phyloP scores from a whole-genome alignment of 2,329 filamentous ascomycete species.

The Hymenoscyphus repandus region DNA sequence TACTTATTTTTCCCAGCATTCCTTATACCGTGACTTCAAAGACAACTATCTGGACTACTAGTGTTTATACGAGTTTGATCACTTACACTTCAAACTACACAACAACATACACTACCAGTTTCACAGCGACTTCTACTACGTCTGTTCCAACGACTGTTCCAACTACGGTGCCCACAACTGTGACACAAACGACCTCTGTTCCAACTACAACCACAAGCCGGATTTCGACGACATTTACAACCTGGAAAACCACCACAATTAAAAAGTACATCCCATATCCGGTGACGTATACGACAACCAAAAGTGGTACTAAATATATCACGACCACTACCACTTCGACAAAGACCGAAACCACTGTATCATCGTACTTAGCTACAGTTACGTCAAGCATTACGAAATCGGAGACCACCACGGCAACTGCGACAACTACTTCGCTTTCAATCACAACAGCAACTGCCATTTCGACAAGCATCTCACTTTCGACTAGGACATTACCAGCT shows the following conservation, averaged over 20 bases:
- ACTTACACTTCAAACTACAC: background rate
- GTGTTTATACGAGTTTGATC: background rate
- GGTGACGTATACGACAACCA: constrained; percentile 1
- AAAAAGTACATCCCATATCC: constrained; percentile 16
- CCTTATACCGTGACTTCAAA: background rate
- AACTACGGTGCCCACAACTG: background rate
- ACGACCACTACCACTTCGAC: constrained; percentile 2
- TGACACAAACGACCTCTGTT: background rate
- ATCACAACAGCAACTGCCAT: background rate
- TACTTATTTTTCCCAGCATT: background rate
- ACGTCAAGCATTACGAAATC: constrained; percentile 12
- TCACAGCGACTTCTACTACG: background rate
- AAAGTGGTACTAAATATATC: constrained; percentile 6
- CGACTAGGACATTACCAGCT: constrained; percentile 4
- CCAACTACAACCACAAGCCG: constrained; percentile 1
- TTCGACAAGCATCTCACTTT: constrained; percentile 1
- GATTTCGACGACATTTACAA: constrained; percentile 1
- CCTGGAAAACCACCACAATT: constrained; percentile 14
- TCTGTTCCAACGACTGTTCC: background rate
- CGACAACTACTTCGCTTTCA: constrained; percentile 9
- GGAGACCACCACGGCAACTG: constrained; percentile 1
- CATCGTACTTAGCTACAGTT: background rate
- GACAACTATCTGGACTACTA: background rate
- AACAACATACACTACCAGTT: background rate
- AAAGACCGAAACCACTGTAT: constrained; percentile 2